phyloP scores from a whole-genome alignment of 805 yeast genomes.

The Suhomyces sp. region DNA sequence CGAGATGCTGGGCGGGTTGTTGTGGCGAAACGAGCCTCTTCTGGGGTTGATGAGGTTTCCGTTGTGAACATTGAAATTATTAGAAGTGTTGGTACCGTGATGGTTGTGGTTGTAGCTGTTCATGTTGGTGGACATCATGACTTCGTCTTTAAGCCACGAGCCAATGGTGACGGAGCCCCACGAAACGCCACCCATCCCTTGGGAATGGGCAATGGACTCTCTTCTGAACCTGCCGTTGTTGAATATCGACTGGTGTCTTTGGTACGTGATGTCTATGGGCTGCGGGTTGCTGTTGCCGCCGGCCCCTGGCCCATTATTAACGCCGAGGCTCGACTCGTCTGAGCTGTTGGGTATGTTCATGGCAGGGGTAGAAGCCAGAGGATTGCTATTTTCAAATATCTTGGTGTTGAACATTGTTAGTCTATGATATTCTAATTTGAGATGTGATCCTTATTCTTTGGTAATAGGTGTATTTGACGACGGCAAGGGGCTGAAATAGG shows the following conservation, averaged over 20 bases:
- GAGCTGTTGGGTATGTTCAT: constrained; percentile 23
- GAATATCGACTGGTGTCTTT: constrained; percentile 40
- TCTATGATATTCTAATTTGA: not conserved
- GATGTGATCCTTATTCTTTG: too few species aligned
- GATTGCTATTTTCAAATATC: constrained; percentile 35
- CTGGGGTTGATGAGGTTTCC: constrained; percentile 32
- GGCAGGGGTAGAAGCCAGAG: constrained; percentile 24
- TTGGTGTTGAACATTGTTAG: constrained; percentile 44
- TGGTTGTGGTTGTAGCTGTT: constrained; percentile 21
- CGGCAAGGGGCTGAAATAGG: not conserved
- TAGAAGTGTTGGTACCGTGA: constrained; percentile 11
- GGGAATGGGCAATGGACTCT: constrained; percentile 92
- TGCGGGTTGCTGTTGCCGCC: constrained; percentile 27
- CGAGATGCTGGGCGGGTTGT: constrained; percentile 21
- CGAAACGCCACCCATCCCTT: constrained; percentile 96
- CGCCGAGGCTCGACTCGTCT: constrained; percentile 2
- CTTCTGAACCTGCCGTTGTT: constrained; percentile 57
- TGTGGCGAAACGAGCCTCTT: constrained; percentile 36
- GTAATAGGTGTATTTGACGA: not conserved
- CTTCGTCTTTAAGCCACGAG: constrained; percentile 94
- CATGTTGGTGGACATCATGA: constrained; percentile 46
- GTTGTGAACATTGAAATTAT: constrained; percentile 13
- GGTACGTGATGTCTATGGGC: constrained; percentile 45
- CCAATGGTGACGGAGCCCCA: constrained; percentile 97
- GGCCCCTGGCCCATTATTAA: not conserved